Percentiles rank a stretch among this genome's conserved stretches.
Evolutionary conservation across 257 asterid genomes (phyloP).

Genomic region (Hygrophila difformis): DNA sequence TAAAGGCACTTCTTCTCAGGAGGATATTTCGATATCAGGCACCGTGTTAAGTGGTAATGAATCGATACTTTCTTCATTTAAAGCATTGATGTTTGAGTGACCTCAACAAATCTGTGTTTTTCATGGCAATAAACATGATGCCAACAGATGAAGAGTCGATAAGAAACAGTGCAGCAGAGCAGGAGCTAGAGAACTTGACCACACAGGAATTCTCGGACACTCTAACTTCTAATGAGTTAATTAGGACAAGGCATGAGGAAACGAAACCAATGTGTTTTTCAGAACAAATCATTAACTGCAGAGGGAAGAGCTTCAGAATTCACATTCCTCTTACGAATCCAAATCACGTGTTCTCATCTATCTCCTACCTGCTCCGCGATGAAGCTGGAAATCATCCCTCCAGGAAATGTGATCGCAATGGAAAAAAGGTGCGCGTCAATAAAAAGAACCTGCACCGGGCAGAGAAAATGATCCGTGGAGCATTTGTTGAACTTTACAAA

Average conservation of each 20-base stretch:
- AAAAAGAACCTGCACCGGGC: constrained; percentile 69
- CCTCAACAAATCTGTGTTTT: neutral
- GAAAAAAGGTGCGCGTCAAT: constrained; percentile 44
- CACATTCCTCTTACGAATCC: constrained; percentile 84
- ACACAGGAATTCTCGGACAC: constrained; percentile 25
- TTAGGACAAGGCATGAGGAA: constrained; percentile 37
- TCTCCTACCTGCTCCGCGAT: constrained; percentile 71
- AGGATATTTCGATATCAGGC: constrained; percentile 65
- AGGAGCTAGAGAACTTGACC: constrained; percentile 28
- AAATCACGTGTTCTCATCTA: constrained; percentile 63
- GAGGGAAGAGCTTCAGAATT: constrained; percentile 56
- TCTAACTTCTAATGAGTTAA: constrained; percentile 34
- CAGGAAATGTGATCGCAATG: constrained; percentile 52
- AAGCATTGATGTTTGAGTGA: neutral
- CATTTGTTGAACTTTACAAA: constrained; percentile 77
- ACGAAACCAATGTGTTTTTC: constrained; percentile 35
- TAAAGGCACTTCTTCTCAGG: constrained; percentile 34
- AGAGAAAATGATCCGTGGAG: constrained; percentile 86
- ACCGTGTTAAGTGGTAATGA: constrained; percentile 67
- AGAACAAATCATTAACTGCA: constrained; percentile 32
- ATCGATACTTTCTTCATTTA: constrained; percentile 12
- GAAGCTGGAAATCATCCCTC: constrained; percentile 65
- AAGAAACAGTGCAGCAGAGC: constrained; percentile 38
- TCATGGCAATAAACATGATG: no score
- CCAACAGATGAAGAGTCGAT: constrained; percentile 52